These are phyloP conservation scores for Penicillium sp. DNA, from an alignment of 2,329 filamentous ascomycete species.

Conservation along the genomic window DNA sequence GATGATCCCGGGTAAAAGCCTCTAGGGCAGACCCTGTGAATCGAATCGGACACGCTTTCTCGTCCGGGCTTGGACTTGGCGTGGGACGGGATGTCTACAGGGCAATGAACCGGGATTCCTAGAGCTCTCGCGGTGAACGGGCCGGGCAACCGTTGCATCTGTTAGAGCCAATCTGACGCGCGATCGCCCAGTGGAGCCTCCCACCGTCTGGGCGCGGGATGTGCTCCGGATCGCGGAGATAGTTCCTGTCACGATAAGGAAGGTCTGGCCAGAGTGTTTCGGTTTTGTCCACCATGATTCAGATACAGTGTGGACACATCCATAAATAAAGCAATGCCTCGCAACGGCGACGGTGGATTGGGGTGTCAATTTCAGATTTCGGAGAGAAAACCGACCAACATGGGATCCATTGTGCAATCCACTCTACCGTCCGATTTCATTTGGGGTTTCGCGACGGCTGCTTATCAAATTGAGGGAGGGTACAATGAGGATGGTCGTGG, in stretches of 20 bases:
- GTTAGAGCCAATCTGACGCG: conserved; percentile 5
- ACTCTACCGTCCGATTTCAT: conserved; percentile 67
- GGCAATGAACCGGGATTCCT: background rate
- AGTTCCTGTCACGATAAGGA: conserved; percentile 27
- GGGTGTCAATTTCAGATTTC: background rate
- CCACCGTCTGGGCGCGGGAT: conserved; percentile 21
- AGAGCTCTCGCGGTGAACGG: conserved; percentile 11
- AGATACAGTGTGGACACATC: background rate
- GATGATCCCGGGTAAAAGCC: background rate
- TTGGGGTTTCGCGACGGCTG: conserved; percentile 79
- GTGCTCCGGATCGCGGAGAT: conserved; percentile 25
- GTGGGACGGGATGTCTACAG: background rate
- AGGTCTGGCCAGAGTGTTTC: conserved; percentile 8
- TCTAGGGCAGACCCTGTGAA: background rate
- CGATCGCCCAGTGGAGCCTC: conserved; percentile 10
- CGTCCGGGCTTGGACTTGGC: background rate
- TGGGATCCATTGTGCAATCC: conserved; percentile 28
- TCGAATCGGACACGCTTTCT: background rate
- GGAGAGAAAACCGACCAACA: conserved; percentile 8
- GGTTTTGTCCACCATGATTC: conserved; percentile 2
- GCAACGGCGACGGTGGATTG: background rate
- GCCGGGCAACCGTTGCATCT: conserved; percentile 10
- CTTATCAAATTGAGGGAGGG: conserved; percentile 85
- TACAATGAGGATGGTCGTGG: conserved; percentile 73
- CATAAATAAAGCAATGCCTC: conserved; percentile 1